These are phyloP conservation scores for Syzygium aromaticum DNA, from an alignment of 345 rosid genomes.

Conservation along the genomic window DNA sequence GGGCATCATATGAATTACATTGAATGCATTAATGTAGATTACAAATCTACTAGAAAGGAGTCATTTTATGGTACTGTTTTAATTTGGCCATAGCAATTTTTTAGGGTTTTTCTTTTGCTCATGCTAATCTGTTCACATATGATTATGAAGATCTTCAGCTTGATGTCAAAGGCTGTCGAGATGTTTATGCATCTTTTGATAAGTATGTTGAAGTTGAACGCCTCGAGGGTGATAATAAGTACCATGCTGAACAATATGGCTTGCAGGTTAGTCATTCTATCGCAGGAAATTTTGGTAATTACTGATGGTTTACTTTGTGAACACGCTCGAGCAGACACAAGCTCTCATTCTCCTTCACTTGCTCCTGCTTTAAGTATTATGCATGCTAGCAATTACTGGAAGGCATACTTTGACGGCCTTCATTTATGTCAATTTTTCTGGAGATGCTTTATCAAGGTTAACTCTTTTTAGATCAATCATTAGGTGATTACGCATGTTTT, in stretches of 20 bases:
- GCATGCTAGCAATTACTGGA: neutral
- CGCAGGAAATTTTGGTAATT: neutral
- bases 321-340: neutral
- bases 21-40: conserved; percentile 92
- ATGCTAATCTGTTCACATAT: neutral
- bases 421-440: neutral
- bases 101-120: neutral
- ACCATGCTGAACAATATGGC: conserved; percentile 83
- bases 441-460: neutral
- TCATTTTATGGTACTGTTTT: conserved; percentile 77
- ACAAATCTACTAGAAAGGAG: conserved; percentile 91
- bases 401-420: neutral
- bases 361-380: neutral
- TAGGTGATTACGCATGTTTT: neutral
- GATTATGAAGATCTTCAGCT: conserved; percentile 77
- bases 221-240: conserved; percentile 97
- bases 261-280: conserved; percentile 58
- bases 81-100: neutral
- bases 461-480: neutral
- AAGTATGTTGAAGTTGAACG: conserved; percentile 96
- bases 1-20: conserved; percentile 97
- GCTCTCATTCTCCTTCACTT: neutral
- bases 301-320: neutral
- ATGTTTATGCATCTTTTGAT: conserved; percentile 95
- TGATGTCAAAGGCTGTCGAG: conserved; percentile 96